Evolutionary conservation across 495 filamentous ascomycete genomes (phyloP), one percentile per base, ranked within the genome.

Genomic region (Extremus antarcticus): DNA sequence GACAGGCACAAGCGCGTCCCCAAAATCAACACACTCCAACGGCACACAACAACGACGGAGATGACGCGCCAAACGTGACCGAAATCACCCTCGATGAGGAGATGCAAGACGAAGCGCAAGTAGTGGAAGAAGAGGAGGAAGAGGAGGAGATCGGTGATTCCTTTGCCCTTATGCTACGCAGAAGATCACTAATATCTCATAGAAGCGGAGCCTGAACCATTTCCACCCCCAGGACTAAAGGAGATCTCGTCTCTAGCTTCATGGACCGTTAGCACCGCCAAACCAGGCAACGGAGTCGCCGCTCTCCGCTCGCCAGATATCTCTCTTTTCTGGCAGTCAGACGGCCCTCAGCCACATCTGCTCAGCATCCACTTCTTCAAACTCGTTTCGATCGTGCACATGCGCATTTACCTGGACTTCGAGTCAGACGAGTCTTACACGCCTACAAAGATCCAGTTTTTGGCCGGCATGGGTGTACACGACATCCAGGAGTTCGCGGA

Each of bases 301-400:
- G 87, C 91, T 59, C 82, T 98, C 21, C 84, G 88, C 20, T 78
- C 82, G 65, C 85, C 90, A 21, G 86, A 88, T 43, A 79, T 86
- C 1, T 71, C 76, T 47, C 80, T 85, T 58, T 97, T 88, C 76
- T 98, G 92, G 92, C 92, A 97, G 78, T 94, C 88, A 16, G 94
- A 97, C 68, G 94, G 92, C 0, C 90, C 91, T 3, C 92, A 98
- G 63, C 92, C 92, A 15, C 92, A 98, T 59, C 79, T 82, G n/a
- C 78, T 98, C 22, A 95, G 86, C 35, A 82, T 95, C 17, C 91
- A 97, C 69, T 98, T 98, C 71, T 85, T 92, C 71, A 94, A 94
- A 65, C 77, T 90, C 8, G 92, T 96, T 46, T 82, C 82, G 48
- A 86, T 98, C 50, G 83, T 86, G 4, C 78, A 79, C 16, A 82